phyloP scores from a whole-genome alignment of 2,329 filamentous ascomycete genomes.

The Colletotrichum navitas region DNA sequence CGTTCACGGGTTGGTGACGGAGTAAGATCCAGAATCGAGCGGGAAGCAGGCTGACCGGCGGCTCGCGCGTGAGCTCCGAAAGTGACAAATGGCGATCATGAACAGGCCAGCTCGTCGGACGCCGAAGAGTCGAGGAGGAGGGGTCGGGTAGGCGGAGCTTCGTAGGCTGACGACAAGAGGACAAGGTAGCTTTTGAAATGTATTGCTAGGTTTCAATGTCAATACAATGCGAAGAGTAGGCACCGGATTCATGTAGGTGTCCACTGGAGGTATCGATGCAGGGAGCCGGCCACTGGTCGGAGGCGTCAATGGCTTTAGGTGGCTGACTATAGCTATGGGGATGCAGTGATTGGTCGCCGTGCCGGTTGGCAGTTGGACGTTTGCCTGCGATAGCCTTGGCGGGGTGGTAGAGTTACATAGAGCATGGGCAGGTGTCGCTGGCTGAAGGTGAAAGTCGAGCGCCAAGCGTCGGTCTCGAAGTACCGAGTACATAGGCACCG shows the following conservation, averaged over 20 bases:
- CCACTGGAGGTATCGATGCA: slow-evolving; percentile 22
- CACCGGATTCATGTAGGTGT: slow-evolving; percentile 28
- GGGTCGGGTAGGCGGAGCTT: neutral
- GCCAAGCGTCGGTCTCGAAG: slow-evolving; percentile 32
- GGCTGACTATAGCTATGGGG: slow-evolving; percentile 28
- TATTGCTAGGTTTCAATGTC: slow-evolving; percentile 26
- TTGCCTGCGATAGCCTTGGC: slow-evolving; percentile 37
- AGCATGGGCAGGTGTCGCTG: slow-evolving; percentile 6
- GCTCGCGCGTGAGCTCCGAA: slow-evolving; percentile 42
- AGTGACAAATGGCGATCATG: slow-evolving; percentile 37
- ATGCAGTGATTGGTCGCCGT: slow-evolving; percentile 30
- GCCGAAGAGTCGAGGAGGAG: slow-evolving; percentile 13
- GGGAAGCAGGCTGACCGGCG: slow-evolving; percentile 38
- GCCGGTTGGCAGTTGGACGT: slow-evolving; percentile 17
- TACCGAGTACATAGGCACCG: slow-evolving; percentile 23
- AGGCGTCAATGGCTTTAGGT: slow-evolving; percentile 25
- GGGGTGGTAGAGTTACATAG: slow-evolving; percentile 40
- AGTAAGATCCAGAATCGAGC: slow-evolving; percentile 37
- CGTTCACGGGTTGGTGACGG: slow-evolving; percentile 37
- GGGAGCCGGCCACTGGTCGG: slow-evolving; percentile 31
- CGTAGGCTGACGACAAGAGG: slow-evolving; percentile 7
- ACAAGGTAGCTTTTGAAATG: slow-evolving; percentile 17
- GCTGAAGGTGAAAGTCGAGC: neutral
- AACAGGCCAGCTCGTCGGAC: slow-evolving; percentile 35
- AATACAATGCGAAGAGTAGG: slow-evolving; percentile 19